Evolutionary conservation across 202 grass and related monocot species (phyloP), one percentile per base, ranked within the genome.

Genomic region (Musa balbisiana): DNA sequence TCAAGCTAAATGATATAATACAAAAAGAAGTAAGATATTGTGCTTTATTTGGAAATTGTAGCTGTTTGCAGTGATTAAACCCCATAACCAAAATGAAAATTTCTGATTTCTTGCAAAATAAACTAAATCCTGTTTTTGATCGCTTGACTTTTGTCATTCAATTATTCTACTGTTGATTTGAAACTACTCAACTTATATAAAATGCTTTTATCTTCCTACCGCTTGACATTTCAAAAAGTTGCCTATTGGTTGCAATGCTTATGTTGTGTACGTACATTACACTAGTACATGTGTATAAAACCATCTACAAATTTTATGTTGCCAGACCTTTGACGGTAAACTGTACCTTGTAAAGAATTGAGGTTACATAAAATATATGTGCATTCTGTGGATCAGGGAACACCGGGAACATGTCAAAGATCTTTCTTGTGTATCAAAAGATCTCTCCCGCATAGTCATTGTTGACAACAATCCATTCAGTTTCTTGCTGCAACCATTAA

Each of bases 391-490:
- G 73, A 85, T 67, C 91, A 99, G 95, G 85, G 87, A 95, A 78
- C 87, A 87, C 29, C 84, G 95, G 69, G 95, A 94, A 73, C 91
- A 99, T 80, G 95, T 99, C 67, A 99, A 99, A 91, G 95, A 99
- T 88, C 89, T 99, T 84, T 88, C 95, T 80, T 88, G 87, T 21
- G 19, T 99, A 73, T 86, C 85, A 26, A 92, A 90, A 76, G 83
- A 95, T 71, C 88, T 92, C 79, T 79, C 80, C 53, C 88, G 91
- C 77, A 84, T 81, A 15, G 91, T 95, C 55, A 82, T 99, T 76
- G 95, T 99, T 9, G 95, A 99, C 77, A 99, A 99, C 80, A 95
- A 95, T 52, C 95, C 95, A 5, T 99, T 99, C 79, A 95, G 91
- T 75, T 99, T 99, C 89, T 88, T 99, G 72, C 84, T 95, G 72